Evolutionary conservation across 2,329 filamentous ascomycete genomes (phyloP), one percentile per base, ranked within the genome.

Genomic region (Fusarium staphyleae): DNA sequence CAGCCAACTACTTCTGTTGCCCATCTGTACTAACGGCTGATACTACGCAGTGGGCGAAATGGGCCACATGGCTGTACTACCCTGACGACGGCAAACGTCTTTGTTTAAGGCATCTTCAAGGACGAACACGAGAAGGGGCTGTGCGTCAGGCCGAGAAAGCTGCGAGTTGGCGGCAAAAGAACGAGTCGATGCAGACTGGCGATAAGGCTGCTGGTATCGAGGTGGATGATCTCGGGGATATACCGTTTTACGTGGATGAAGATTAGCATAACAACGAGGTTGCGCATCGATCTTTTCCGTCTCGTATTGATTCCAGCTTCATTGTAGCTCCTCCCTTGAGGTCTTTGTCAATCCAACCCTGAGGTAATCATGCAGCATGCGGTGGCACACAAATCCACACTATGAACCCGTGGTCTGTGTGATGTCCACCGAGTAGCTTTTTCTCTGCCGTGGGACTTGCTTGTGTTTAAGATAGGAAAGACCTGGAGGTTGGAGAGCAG

Each of bases 31-130:
- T 7, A 3, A 10, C 1, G 3, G 28, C 57, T 63, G 14, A 64
- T 9, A 1, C 4, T 4, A 4, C 22, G 2, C 5, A 68, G 66
- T 84, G 80, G 78, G 57, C 56, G 2, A 78, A 77, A 54, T 84
- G 81, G 81, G 81, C 79, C 0, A 81, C 75, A 28, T 84, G 81
- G 81, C 69, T 83, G 14, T 84, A 81, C 57, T 81, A 81, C 29
- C 81, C 81, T 0, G 74, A 75, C 2, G 69, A 77, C 3, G 81
- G 79, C 1, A 74, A 66, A 45, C 59, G 66, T 37, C 57, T 80
- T 5, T 83, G 81, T 41, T 53, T 84, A 37, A 70, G 75, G 36
- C 81, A 84, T 54, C 70, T 83, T 0, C 74, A 82, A 33, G 81
- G 81, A 0, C 71, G 81, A 13, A 81, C 75, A 0, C 82, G 80